phyloP scores from a whole-genome alignment of 306 rosid species.

The Albizia julibrissin region DNA sequence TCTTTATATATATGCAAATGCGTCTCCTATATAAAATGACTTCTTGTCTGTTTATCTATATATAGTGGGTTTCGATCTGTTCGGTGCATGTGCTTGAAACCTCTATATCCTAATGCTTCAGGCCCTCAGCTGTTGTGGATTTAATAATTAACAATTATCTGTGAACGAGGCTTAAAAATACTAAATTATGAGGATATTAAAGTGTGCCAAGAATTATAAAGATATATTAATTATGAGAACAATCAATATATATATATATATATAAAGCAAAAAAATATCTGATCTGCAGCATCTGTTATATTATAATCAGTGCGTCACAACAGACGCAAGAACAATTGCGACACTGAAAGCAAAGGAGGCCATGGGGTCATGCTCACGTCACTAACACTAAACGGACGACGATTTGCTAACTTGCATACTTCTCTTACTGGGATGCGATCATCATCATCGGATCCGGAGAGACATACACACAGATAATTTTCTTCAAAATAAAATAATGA shows the following conservation, averaged over 20 bases:
- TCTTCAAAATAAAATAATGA: not conserved
- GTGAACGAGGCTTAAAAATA: not conserved
- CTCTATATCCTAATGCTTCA: not conserved
- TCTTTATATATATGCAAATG: not conserved
- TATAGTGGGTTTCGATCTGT: not conserved
- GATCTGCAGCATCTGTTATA: not conserved
- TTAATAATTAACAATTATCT: not conserved
- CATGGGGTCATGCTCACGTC: not conserved
- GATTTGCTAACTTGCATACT: not conserved
- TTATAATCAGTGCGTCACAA: not conserved
- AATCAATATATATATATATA: no score
- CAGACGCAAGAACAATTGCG: not conserved
- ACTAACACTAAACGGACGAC: not conserved
- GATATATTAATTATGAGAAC: not conserved
- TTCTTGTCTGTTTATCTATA: not conserved
- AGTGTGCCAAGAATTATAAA: no score
- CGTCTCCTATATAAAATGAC: not conserved
- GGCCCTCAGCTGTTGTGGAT: not conserved
- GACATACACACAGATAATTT: not conserved
- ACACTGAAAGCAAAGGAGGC: not conserved
- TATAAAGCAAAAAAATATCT: not conserved
- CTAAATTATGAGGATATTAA: not conserved
- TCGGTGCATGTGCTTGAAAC: not conserved
- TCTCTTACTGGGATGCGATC: not conserved
- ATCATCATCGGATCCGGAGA: not conserved